Evolutionary conservation across 2,329 filamentous ascomycete genomes (phyloP), one percentile per base, ranked within the genome.

Genomic region (Fusarium armeniacum): DNA sequence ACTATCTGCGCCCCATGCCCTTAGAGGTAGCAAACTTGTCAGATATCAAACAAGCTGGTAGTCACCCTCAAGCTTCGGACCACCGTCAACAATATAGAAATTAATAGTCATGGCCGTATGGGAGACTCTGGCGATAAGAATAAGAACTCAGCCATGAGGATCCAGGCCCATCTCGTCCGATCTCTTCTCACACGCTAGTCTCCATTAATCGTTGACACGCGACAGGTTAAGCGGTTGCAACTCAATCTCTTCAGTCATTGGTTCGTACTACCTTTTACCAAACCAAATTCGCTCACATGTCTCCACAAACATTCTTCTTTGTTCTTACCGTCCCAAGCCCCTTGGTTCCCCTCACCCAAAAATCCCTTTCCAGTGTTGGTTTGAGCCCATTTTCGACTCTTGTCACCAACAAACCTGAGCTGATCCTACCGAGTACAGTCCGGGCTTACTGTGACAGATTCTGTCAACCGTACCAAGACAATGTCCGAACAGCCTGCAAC

Each of bases 401-500:
- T 24, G 30, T 56, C 43, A 49, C 43, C 53, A 56, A 49, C 53
- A 38, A 54, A 46, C 16, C 3, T 30, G 24, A 44, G n/a, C n/a
- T 43, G 49, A 41, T 30, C 24, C n/a, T 51, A 15, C 33, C 13
- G 24, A 20, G 18, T 12, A 51, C 22, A 18, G 16, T 16, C 15
- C n/a, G 28, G 1, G 28, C 28, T 46, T 46, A 32, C 26, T 46
- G 28, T 46, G 26, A 22, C 28, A 16, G 28, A 20, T 46, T 2
- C 5, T 18, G 22, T 44, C 41, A 3, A 22, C 44, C 7, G 5
- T 32, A 46, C 18, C 9, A 38, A 28, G 8, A 47, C 4, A 15
- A 62, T 69, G 66, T 62, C 55, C 10, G 62, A 69, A 13, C 43
- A 56, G 32, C 54, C 65, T 26, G 28, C 59, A 13, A 22, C 45